A percentile compares a stretch with the other conserved stretches of the same genome.
Evolutionary conservation across 2,329 filamentous ascomycete species (phyloP).

Genomic region (Microcera coccophila): DNA sequence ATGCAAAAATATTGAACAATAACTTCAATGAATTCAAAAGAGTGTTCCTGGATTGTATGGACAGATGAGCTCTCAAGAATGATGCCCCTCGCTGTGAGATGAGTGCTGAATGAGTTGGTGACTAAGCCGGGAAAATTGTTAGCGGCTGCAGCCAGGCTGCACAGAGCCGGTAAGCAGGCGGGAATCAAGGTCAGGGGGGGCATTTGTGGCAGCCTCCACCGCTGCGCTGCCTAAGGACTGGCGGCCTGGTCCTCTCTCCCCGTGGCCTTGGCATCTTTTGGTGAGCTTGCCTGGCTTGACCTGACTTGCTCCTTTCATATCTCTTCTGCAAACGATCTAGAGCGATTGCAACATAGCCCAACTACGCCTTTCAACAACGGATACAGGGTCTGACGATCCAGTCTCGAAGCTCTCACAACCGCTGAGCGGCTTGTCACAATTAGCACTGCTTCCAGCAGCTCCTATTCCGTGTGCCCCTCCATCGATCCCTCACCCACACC

Average conservation of each 20-base stretch:
- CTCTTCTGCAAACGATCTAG: conserved; percentile 11
- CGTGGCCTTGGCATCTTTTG: conserved; percentile 13
- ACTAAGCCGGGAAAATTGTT: conserved; percentile 28
- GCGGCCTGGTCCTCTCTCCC: conserved; percentile 14
- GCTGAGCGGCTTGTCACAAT: conserved; percentile 10
- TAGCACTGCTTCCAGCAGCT: conserved; percentile 19
- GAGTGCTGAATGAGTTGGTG: conserved; percentile 12
- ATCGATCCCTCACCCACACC: conserved; percentile 11
- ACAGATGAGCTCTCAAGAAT: no score
- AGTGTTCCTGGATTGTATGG: no score
- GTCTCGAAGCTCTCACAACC: conserved; percentile 11
- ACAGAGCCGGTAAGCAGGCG: conserved; percentile 23
- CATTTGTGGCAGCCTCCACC: conserved; percentile 2
- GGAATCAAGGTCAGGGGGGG: conserved; percentile 16
- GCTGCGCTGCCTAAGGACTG: conserved; percentile 11
- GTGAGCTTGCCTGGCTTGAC: conserved; percentile 20
- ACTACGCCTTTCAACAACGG: conserved; percentile 13
- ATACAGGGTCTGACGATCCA: conserved; percentile 17
- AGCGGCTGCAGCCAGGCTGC: conserved; percentile 21
- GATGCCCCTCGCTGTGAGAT: no score
- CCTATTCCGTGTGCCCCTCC: conserved; percentile 22
- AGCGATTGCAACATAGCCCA: conserved; percentile 8
- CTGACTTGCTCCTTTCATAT: conserved; percentile 19
- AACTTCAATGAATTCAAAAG: no score
- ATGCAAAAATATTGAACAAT: no score